Conservation (phyloP, 768 basidiomycete species). For the Boletus reticuloceps region DNA sequence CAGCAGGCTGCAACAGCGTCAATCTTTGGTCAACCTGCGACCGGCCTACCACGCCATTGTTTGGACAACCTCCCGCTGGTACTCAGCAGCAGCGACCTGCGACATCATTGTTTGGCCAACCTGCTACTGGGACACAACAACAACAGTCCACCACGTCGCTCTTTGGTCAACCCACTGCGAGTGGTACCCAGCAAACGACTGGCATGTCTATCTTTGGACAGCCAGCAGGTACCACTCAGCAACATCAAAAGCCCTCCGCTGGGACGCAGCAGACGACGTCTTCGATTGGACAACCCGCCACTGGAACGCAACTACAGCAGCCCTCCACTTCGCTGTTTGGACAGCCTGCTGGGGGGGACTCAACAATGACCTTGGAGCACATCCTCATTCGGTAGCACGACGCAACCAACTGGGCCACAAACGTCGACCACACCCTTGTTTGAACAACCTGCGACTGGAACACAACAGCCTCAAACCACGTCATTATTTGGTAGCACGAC, state of each 20-base stretch:
- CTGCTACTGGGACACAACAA: slow-evolving; percentile 32
- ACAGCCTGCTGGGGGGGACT: slow-evolving; percentile 24
- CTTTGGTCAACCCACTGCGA: slow-evolving; percentile 23
- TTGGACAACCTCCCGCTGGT: slow-evolving; percentile 34
- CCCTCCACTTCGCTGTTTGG: slow-evolving; percentile 36
- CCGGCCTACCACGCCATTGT: slow-evolving; percentile 29
- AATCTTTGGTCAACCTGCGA: slow-evolving; percentile 34
- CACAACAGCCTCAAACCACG: slow-evolving; percentile 31
- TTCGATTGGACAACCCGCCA: slow-evolving; percentile 29
- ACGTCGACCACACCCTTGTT: slow-evolving; percentile 19
- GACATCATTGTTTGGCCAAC: slow-evolving; percentile 28
- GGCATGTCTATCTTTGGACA: slow-evolving; percentile 40
- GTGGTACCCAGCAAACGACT: slow-evolving; percentile 29
- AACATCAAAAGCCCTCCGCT: slow-evolving; percentile 24
- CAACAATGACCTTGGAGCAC: slow-evolving; percentile 24
- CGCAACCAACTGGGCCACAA: slow-evolving; percentile 13
- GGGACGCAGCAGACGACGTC: slow-evolving; percentile 15
- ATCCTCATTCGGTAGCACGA: slow-evolving; percentile 26
- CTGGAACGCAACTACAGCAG: slow-evolving; percentile 35
- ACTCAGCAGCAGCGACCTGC: slow-evolving; percentile 24
- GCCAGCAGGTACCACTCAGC: slow-evolving; percentile 20
- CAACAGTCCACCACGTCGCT: slow-evolving; percentile 31
- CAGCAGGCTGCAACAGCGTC: slow-evolving; percentile 29
- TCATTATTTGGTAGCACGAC: slow-evolving; percentile 28
- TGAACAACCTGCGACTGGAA: slow-evolving; percentile 30